A percentile compares a stretch with the other conserved stretches of the same genome.
Conservation (phyloP, 306 rosid species). For the Mimosa pudica region DNA sequence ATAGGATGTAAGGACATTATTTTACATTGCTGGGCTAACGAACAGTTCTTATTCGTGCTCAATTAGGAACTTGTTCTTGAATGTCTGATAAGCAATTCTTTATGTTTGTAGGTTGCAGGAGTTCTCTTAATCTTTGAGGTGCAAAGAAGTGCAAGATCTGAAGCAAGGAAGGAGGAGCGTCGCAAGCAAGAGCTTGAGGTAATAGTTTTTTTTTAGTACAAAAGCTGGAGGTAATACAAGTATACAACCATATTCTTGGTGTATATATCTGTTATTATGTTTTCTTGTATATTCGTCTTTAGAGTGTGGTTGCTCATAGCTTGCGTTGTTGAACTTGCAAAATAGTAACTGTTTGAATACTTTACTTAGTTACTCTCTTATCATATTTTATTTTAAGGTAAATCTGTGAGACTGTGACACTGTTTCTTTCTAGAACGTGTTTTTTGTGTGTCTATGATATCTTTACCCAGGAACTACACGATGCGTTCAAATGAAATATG, state of each 20-base stretch:
- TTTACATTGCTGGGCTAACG: slow-evolving; percentile 16
- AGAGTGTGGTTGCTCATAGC: background rate
- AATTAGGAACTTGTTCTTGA: slow-evolving; percentile 18
- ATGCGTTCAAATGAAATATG: slow-evolving; percentile 11
- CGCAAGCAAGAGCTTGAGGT: slow-evolving; percentile 86
- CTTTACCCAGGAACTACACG: background rate
- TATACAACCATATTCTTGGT: slow-evolving; percentile 4
- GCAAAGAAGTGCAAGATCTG: slow-evolving; percentile 90
- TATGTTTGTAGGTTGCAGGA: slow-evolving; percentile 70
- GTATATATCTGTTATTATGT: background rate
- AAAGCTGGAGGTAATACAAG: slow-evolving; percentile 69
- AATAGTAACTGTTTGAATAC: background rate
- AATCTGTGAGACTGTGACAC: background rate
- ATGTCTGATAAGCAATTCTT: slow-evolving; percentile 26
- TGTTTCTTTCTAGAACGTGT: slow-evolving; percentile 14
- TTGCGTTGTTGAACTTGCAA: slow-evolving; percentile 18
- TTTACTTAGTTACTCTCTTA: background rate
- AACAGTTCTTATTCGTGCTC: slow-evolving; percentile 17
- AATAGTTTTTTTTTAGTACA: slow-evolving; percentile 18
- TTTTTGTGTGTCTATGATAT: background rate
- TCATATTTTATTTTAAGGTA: background rate
- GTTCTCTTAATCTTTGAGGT: slow-evolving; percentile 77
- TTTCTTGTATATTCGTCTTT: background rate
- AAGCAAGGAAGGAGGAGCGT: slow-evolving; percentile 86
- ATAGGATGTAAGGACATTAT: slow-evolving; percentile 2